Evolutionary conservation across 164 flowering plant species (phyloP).

Genomic region (Nymphaea colorata): DNA sequence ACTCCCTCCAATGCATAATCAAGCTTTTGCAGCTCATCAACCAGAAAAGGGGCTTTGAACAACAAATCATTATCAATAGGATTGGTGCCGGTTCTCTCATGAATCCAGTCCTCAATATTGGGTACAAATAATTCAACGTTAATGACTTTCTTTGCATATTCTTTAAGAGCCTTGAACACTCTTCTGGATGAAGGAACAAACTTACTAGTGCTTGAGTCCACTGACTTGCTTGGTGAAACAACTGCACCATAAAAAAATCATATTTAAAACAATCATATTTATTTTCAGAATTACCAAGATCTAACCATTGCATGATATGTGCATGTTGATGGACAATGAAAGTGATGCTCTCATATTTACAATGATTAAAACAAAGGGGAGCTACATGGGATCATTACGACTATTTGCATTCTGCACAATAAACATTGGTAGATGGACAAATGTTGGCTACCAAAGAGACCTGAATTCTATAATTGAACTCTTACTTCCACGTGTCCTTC

Average conservation of each 20-base stretch:
- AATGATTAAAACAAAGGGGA: background rate
- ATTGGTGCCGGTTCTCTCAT: conserved; percentile 20
- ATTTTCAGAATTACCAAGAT: background rate
- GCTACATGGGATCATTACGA: background rate
- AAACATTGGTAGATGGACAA: no score
- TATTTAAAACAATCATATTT: background rate
- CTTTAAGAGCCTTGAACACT: conserved; percentile 43
- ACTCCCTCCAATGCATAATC: conserved; percentile 60
- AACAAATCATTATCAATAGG: conserved; percentile 17
- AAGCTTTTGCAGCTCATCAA: conserved; percentile 43
- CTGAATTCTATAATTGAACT: no score
- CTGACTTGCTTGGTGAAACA: conserved; percentile 33
- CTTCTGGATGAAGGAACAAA: conserved; percentile 39
- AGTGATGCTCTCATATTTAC: background rate
- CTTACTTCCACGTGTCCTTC: no score
- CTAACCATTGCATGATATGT: background rate
- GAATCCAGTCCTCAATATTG: conserved; percentile 39
- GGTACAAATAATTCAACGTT: conserved; percentile 37
- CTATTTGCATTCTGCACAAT: no score
- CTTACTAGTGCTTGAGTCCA: conserved; percentile 36
- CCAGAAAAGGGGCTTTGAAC: conserved; percentile 39
- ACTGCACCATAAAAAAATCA: conserved; percentile 20
- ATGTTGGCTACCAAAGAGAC: no score
- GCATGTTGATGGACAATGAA: background rate
- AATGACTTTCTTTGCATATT: conserved; percentile 30